These are phyloP conservation scores for Tetrahymena thermophila DNA, from an alignment of 73 alveolate genomes.

Conservation along the genomic window DNA sequence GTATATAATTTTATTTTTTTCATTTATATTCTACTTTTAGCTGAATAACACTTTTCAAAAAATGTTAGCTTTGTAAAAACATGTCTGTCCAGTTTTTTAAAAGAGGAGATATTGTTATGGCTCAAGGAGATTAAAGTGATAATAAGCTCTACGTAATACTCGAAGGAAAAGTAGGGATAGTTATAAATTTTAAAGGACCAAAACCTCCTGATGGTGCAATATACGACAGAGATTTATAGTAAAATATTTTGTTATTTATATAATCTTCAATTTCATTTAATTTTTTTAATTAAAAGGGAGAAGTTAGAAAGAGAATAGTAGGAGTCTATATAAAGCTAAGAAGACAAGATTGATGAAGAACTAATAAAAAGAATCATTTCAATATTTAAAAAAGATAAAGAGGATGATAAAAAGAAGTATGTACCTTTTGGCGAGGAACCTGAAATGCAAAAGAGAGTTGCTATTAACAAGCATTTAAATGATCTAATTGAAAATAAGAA, in stretches of 20 bases:
- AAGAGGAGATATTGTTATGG: background rate
- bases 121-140: background rate
- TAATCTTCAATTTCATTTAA: background rate
- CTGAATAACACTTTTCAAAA: background rate
- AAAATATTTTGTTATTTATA: background rate
- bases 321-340: background rate
- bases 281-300: background rate
- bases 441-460: background rate
- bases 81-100: background rate
- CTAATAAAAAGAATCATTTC: background rate
- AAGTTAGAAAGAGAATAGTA: background rate
- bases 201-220: background rate
- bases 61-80: background rate
- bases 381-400: background rate
- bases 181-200: background rate
- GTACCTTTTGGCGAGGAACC: background rate
- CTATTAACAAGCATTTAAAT: background rate
- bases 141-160: background rate
- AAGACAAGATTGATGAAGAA: background rate
- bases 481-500: background rate
- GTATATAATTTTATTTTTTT: background rate
- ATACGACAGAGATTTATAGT: background rate
- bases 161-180: background rate
- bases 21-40: background rate
- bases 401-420: background rate